phyloP scores from a whole-genome alignment of 306 rosid genomes.

The Castanea sativa region DNA sequence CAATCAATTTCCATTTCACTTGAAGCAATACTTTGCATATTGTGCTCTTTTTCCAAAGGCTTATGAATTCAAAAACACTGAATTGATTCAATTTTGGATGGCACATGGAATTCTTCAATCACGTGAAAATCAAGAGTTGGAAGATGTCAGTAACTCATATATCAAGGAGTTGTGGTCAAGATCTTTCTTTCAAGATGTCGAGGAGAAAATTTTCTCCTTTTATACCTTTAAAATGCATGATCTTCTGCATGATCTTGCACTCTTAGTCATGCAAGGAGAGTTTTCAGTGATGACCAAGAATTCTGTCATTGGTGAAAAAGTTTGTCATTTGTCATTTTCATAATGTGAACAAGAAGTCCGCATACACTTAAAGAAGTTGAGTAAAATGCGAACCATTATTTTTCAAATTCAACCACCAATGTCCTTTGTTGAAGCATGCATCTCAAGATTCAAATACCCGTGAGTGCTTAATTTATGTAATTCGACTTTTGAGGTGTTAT shows the following conservation, averaged over 20 bases:
- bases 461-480: constrained; percentile 10
- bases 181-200: no score
- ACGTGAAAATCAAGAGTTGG: background rate
- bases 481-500: constrained; percentile 16
- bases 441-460: constrained; percentile 3
- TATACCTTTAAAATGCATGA: constrained; percentile 19
- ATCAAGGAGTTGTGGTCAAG: background rate
- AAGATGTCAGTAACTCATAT: background rate
- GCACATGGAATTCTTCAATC: constrained; percentile 13
- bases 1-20: background rate
- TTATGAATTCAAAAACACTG: background rate
- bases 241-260: constrained; percentile 33
- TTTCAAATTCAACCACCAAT: background rate
- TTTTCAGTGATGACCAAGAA: background rate
- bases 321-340: background rate
- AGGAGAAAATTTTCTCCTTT: no score
- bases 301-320: no score
- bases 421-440: background rate
- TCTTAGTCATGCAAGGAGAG: constrained; percentile 5
- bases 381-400: constrained; percentile 1
- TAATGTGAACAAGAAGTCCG: background rate
- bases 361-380: background rate
- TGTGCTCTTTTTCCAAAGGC: constrained; percentile 5
- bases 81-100: background rate
- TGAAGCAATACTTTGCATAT: constrained; percentile 16